Base-by-base conservation (phyloP, 2,329 filamentous ascomycete genomes). In the Ilyonectria robusta region DNA sequence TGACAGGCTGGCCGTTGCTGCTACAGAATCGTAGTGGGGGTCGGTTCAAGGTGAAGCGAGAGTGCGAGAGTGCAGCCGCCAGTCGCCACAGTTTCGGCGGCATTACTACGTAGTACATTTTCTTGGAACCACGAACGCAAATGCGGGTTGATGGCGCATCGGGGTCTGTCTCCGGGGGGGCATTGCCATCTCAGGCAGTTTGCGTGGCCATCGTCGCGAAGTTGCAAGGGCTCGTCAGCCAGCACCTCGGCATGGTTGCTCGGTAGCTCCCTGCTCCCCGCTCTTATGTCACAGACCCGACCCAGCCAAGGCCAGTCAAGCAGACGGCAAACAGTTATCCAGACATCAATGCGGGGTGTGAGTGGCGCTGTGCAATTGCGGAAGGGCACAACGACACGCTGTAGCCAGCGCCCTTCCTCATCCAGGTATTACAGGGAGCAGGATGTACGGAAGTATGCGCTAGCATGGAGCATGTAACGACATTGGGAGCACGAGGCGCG, bases 281-380 rank as follows among this genome's bases (percentile, higher is more conserved):
- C 47, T 50, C 21, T n/a, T 50, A 60, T 47, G 40, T 17, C 40
- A n/a, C 15, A 7, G n/a, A n/a, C 40, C 40, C 15, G 15, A 7
- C 40, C 40, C 35, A 35, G 40, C 40, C 17, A 23, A 35, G 17
- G 15, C 17, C 17, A 42, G 40, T 42, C 44, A 47, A 19, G 40
- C 23, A 55, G 31, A 62, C 50, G 40, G 51, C 15, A 53, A 48
- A 62, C 59, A 58, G 50, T 29, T n/a, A 67, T 60, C 42, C 46
- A 62, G 61, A 68, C 65, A 62, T 68, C 57, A 65, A 62, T 65
- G 66, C 61, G 66, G 66, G 62, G 66, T 37, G 42, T 29, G 46
- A 35, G 53, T 63, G 60, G 60, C 53, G 60, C 46, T 51, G 60
- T 33, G 60, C 44, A 31, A 57, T 50, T 57, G 53, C 53, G 60